Base-by-base conservation (phyloP, 108 stramenopile genomes). In the Schizochytrium sp. region DNA sequence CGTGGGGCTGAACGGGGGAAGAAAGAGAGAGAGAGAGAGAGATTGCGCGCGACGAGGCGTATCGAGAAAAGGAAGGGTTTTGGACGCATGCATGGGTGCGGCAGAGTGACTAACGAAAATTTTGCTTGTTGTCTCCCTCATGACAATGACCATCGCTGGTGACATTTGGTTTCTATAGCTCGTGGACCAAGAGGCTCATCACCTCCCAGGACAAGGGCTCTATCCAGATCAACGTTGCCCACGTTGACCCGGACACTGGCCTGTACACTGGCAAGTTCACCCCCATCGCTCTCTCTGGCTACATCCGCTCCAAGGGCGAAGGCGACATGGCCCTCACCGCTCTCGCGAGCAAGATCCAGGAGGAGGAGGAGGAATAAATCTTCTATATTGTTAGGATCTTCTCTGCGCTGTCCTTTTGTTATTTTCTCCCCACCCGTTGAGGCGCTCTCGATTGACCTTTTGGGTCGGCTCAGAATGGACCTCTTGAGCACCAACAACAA, bases 201-300 rank as follows among this genome's bases (percentile, higher is more conserved):
- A 88, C 94, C 72, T 96, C 97, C 89, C 97, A 97, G 93, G 98
- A 98, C 87, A 96, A 97, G 93, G 96, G 96, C 55, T 93, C 96
- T 72, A 95, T 98, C 18, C 97, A 98, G 96, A 96, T 98, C 90
- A 97, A 97, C 95, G 97, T 98, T 71, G 97, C 96, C 88, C 96
- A 97, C 93, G 96, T 98, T 58, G 97, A 98, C 90, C 96, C 98
- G 44, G 95, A 91, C 60, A 97, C 97, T 87, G 98, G 97, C 41
- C 83, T 96, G 87, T 96, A 94, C 91, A 96, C 96, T 44, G 97
- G 94, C 57, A 96, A 97, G 58, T 92, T 91, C 63, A 95, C 95
- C 60, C 91, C 97, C 58, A 96, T 92, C 89, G 95, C 95, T 69
- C 90, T 97, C 89, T 92, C 91, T 87, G 98, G 98, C 90, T 97